Evolutionary conservation across 345 rosid species (phyloP).

Genomic region (Brassica juncea): DNA sequence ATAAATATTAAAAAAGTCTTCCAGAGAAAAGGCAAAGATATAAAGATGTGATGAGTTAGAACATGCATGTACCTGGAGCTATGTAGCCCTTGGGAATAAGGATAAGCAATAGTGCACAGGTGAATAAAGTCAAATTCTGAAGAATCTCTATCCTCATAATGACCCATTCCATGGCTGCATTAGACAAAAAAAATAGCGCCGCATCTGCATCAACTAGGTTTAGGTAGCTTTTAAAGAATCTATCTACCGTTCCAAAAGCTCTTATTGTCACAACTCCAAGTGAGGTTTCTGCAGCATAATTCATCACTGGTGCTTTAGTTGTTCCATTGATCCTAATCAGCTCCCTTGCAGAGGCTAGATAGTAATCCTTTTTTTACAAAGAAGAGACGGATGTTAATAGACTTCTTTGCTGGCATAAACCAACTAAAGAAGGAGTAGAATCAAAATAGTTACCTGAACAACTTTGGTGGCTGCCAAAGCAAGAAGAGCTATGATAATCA

Average conservation of each 20-base stretch:
- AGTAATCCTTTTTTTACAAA: constrained; percentile 55
- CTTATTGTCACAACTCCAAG: constrained; percentile 81
- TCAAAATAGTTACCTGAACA: constrained; percentile 51
- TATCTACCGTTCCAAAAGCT: constrained; percentile 66
- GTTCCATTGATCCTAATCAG: constrained; percentile 84
- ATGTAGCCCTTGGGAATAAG: constrained; percentile 66
- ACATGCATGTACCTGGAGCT: constrained; percentile 49
- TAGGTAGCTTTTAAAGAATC: constrained; percentile 62
- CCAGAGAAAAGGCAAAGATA: background rate
- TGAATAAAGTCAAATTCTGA: constrained; percentile 63
- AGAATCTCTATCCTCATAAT: constrained; percentile 66
- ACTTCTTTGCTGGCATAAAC: background rate
- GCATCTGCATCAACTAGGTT: constrained; percentile 75
- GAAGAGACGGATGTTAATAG: background rate
- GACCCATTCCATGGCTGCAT: constrained; percentile 83
- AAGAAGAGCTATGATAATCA: constrained; percentile 59
- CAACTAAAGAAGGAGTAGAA: background rate
- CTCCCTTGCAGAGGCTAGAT: constrained; percentile 77
- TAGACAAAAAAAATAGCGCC: constrained; percentile 69
- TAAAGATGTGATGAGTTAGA: constrained; percentile 1
- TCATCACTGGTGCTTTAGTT: constrained; percentile 94
- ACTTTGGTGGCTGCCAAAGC: constrained; percentile 55
- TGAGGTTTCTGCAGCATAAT: constrained; percentile 82
- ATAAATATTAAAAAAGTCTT: no score
- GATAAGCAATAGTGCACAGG: constrained; percentile 69